Evolutionary conservation across 306 rosid species (phyloP), one percentile per base, ranked within the genome.

Genomic region (Alnus glutinosa): DNA sequence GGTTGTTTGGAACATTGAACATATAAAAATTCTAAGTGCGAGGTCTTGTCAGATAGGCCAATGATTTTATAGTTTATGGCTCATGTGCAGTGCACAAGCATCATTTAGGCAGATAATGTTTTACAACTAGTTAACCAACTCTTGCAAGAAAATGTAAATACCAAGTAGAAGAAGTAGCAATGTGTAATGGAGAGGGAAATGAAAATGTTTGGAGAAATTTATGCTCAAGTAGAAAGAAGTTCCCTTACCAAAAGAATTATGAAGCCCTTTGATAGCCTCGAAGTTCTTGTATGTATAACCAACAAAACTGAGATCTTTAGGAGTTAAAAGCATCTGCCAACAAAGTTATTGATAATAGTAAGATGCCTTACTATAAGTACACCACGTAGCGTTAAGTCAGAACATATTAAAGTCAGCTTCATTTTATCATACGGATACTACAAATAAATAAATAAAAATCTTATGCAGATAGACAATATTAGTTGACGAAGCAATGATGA

Each of bases 201-300:
- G 49, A 54, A 48, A 42, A 58, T 5, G 46, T 32, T 54, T 2
- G 5, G 72, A 48, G 70, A 58, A 49, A 75, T 11, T 62, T 77
- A 32, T 74, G 69, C 77, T 52, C 36, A 2, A 34, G 74, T 74
- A 57, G 75, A 75, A 67, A 46, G 15, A 57, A 83, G 39, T 85
- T 62, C 47, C 48, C 83, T 18, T 86, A 94, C 98, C 97, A 58
- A 55, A 23, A 73, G 97, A 82, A 49, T 67, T 93, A 50, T 7
- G 86, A 49, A 73, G 76, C 59, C 97, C 97, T 82, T 92, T 92
- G 81, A 92, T 87, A 66, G 97, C 98, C 34, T 94, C 97, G 76
- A 94, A 94, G 69, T 94, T 91, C 88, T 94, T 94, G 83, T 92
- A 94, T 46, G 98, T 92, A 85, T 94, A 94, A 70, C 98, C 98